A percentile compares a stretch with the other conserved stretches of the same genome.
Conservation (phyloP, 2,329 filamentous ascomycete species). For the Exophiala xenobiotica region DNA sequence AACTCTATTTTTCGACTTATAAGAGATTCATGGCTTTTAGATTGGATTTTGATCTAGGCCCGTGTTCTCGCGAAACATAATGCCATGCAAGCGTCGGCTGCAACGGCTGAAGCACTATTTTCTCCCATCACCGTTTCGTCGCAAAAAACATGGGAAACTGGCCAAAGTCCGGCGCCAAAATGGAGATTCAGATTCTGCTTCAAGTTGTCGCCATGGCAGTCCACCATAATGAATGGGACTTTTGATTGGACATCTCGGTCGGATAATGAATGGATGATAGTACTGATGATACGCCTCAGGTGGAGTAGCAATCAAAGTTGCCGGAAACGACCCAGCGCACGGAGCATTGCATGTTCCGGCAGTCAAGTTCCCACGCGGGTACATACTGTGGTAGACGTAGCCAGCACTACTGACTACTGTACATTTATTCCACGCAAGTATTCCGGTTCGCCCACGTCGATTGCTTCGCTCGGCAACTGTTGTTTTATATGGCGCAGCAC, state of each 20-base stretch:
- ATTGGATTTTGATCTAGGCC: background rate
- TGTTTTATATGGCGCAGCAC: no score
- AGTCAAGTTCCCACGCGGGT: background rate
- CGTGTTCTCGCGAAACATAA: no score
- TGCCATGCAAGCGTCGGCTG: no score
- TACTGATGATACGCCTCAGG: constrained; percentile 13
- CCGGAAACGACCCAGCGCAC: background rate
- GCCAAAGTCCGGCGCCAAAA: background rate
- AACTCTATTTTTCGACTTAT: constrained; percentile 7
- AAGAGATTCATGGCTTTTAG: background rate
- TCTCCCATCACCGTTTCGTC: no score
- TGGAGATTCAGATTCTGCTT: background rate
- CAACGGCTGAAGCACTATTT: no score
- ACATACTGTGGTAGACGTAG: background rate
- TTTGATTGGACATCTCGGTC: background rate
- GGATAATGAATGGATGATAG: constrained; percentile 5
- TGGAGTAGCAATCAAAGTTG: constrained; percentile 12
- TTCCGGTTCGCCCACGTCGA: no score
- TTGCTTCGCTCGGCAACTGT: no score
- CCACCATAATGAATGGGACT: background rate
- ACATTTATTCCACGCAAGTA: no score
- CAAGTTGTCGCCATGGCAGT: background rate
- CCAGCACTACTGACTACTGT: background rate
- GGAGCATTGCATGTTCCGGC: constrained; percentile 1
- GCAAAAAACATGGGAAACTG: no score